Conservation (phyloP, 1,139 yeast species). For the Yamadazyma triangularis region DNA sequence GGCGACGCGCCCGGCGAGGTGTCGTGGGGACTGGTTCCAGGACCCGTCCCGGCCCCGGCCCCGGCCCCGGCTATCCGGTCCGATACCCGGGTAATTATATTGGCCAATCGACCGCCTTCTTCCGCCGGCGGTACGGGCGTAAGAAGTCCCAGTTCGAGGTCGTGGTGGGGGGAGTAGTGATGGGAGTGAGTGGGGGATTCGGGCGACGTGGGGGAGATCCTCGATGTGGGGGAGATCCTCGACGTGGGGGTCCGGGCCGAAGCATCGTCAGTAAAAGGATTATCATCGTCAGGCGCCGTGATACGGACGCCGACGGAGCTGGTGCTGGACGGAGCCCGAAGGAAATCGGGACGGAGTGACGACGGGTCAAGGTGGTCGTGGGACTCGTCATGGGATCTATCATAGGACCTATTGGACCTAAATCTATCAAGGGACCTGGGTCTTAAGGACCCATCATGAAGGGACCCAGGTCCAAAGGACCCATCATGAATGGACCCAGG, state of each 20-base stretch:
- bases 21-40: neutral
- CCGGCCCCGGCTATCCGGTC: constrained; percentile 42
- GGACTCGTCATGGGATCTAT: too few relatives aligned
- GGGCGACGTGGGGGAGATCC: neutral
- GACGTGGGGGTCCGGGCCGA: neutral
- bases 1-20: neutral
- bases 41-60: neutral
- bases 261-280: neutral
- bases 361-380: neutral
- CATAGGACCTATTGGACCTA: neutral
- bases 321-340: too few relatives aligned
- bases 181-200: neutral
- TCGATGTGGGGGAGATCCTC: neutral
- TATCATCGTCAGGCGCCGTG: too few relatives aligned
- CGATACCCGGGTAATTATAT: constrained; percentile 31
- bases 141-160: constrained; percentile 9
- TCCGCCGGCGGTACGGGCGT: constrained; percentile 10
- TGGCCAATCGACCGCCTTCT: constrained; percentile 15
- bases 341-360: too few relatives aligned
- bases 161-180: constrained; percentile 1
- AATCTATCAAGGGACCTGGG: neutral
- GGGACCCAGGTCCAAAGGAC: neutral
- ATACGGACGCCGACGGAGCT: too few relatives aligned
- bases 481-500: too few relatives aligned
- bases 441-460: neutral